Percentiles rank a stretch among this genome's conserved stretches.
Conservation (phyloP, 805 yeast genomes). For the Wickerhamomyces chaumierensis region DNA sequence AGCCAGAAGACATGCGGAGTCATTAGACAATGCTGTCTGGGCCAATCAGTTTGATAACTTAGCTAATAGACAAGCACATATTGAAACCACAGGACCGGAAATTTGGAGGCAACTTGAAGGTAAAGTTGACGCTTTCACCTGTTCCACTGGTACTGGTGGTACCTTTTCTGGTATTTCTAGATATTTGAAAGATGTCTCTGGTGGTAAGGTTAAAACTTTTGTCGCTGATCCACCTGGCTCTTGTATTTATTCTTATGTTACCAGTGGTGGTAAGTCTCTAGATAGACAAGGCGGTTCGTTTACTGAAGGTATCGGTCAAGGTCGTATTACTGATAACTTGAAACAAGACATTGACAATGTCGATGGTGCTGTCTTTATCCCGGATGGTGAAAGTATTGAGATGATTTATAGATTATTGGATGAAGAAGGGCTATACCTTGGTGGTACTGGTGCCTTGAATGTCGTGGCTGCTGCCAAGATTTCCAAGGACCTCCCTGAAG, state of each 20-base stretch:
- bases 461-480: constrained; percentile 81
- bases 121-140: constrained; percentile 72
- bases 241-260: constrained; percentile 68
- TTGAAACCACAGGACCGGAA: constrained; percentile 87
- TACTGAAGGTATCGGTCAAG: constrained; percentile 96
- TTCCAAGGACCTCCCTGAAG: constrained; percentile 67
- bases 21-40: constrained; percentile 74
- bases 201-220: constrained; percentile 48
- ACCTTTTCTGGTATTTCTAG: constrained; percentile 81
- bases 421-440: constrained; percentile 83
- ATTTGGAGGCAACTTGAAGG: constrained; percentile 80
- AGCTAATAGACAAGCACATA: constrained; percentile 84
- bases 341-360: constrained; percentile 57
- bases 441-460: constrained; percentile 85
- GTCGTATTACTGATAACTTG: constrained; percentile 79
- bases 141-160: constrained; percentile 91
- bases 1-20: constrained; percentile 76
- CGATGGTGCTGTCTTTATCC: constrained; percentile 71
- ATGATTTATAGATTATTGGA: constrained; percentile 79
- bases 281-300: constrained; percentile 76
- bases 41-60: constrained; percentile 83
- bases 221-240: constrained; percentile 95
- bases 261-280: constrained; percentile 52
- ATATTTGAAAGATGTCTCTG: constrained; percentile 58
- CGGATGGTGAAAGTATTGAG: constrained; percentile 70